Evolutionary conservation across 805 yeast genomes (phyloP), one percentile per base, ranked within the genome.

Genomic region (Saccharomycopsis schoenii): DNA sequence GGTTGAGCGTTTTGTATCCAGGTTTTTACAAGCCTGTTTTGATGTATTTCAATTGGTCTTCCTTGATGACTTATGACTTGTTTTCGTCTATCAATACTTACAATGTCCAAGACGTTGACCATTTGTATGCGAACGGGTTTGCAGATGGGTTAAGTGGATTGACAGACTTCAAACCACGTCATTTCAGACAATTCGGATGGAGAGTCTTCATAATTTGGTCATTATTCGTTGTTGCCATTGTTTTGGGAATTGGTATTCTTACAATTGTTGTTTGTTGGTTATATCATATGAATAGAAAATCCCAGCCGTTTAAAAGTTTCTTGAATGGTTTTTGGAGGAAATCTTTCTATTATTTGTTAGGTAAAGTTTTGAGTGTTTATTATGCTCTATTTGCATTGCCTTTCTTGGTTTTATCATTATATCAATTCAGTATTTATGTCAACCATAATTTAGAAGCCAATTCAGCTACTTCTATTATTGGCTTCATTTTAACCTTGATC

Each of bases 1-100:
- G 82, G 3, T 71, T 86, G 36, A 77, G 77, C 64, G 68, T 85
- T 19, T 71, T 74, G 29, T 85, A 81, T 65, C 90, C 91, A 0
- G 88, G 86, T 0, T 83, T 80, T 67, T 81, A 77, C 62, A 86
- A 79, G 63, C 86, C 86, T 0, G 68, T 81, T 14, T 69, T 83
- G 56, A 73, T 82, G 2, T 71, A 76, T 15, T 67, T 81, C 19
- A 70, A 81, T 17, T 84, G 89, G 89, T 72, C 80, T 51, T 80
- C 83, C 0, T 70, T 85, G n/a, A 69, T 83, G 56, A 60, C 66
- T 21, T 58, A 62, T 39, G 68, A 67, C 41, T 51, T 67, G 12
- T 61, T 63, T 58, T 52, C 60, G 4, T 58, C 59, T 9, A 64
- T 57, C 36, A 60, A 59, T 17, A 62, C 60, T 36, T 59, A 60